Conservation (phyloP, 768 basidiomycete species). For the Kwoniella botswanensis region DNA sequence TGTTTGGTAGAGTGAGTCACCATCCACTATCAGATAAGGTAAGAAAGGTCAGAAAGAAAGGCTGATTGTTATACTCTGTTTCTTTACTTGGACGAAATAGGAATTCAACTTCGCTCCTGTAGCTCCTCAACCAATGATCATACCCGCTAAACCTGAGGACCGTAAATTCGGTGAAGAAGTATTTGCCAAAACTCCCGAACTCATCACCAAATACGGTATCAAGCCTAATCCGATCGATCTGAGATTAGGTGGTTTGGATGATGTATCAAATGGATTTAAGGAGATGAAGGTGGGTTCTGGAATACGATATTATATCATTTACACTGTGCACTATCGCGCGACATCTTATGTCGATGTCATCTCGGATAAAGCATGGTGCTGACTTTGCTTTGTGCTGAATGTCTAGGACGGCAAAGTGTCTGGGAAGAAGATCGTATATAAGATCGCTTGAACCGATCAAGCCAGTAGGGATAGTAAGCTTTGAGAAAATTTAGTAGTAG, state of each 20-base stretch:
- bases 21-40: no score
- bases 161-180: constrained; percentile 29
- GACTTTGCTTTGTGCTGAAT: no score
- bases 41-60: no score
- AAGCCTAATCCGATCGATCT: constrained; percentile 41
- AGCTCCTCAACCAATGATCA: constrained; percentile 4
- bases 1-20: constrained; percentile 38
- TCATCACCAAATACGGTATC: constrained; percentile 41
- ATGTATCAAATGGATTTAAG: constrained; percentile 33
- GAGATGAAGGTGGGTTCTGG: constrained; percentile 30
- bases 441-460: constrained; percentile 9
- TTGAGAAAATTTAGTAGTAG: background rate
- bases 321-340: no score
- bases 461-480: background rate
- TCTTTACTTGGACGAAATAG: no score
- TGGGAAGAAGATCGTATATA: constrained; percentile 36
- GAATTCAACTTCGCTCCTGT: constrained; percentile 36
- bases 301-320: no score
- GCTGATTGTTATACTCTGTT: no score
- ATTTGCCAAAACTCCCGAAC: constrained; percentile 26
- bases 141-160: constrained; percentile 28
- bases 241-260: constrained; percentile 51
- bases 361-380: no score
- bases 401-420: constrained; percentile 33
- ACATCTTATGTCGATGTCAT: no score